Evolutionary conservation across 768 basidiomycete species (phyloP), one percentile per base, ranked within the genome.

Genomic region (Galerina marginata): DNA sequence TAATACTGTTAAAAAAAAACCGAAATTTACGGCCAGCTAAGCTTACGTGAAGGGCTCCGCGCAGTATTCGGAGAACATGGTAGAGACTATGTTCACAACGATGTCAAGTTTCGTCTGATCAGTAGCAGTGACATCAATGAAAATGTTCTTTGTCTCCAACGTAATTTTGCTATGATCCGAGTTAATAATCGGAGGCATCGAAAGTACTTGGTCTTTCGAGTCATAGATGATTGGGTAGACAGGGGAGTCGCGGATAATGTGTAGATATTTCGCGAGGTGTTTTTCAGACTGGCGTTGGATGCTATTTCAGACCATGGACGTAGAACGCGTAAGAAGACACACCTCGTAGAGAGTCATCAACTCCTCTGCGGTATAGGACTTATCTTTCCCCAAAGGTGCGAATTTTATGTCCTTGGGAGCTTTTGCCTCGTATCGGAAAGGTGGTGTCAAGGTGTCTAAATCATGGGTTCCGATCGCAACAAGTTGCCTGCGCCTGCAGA

Each of bases 21-120:
- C 9, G 50, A 10, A 11, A 16, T 33, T 5, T 33, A 26, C 50
- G 54, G 42, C 9, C 9, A 36, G 9, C 12, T 42, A 7, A 52
- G 75, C 93, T 64, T 75, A 99, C 96, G 92, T 89, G 85, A 89
- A 98, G 3, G 95, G 93, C 43, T 93, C 87, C 61, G 86, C 85
- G 72, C 93, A 95, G 71, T 99, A 97, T 75, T 99, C 96, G 2
- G 96, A 90, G 77, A 99, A 99, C 96, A 99, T 96, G n/a, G 93
- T 90, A 2, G 91, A 81, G 11, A 99, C 86, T 62, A 99, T 96
- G 73, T 96, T 97, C 49, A 95, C 86, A 54, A 99, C 97, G 50
- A 99, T 96, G 64, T 90, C 88, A 60, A 99, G 86, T 77, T 99
- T 99, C 29, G 96, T 99, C 71, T 92, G 85, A 70, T 99, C 97